Conservation (phyloP, 768 basidiomycete species). For the Tubosaeta sp. region DNA sequence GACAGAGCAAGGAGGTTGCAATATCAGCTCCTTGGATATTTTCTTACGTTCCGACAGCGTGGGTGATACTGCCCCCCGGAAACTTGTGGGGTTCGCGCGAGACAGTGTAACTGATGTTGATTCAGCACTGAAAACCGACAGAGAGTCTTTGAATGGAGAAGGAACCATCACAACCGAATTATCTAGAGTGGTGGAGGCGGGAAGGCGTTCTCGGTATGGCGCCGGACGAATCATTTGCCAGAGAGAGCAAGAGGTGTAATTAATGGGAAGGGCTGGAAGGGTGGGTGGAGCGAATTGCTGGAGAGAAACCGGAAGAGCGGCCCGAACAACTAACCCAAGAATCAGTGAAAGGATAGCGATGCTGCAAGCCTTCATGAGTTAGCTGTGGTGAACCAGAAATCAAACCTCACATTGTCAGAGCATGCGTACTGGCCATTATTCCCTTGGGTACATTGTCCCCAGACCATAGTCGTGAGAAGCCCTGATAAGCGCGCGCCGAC, state of each 20-base stretch:
- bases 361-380: conserved; percentile 34
- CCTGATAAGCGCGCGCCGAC: conserved; percentile 39
- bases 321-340: conserved; percentile 45
- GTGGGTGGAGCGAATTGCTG: conserved; percentile 19
- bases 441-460: conserved; percentile 34
- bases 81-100: conserved; percentile 23
- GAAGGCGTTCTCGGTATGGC: conserved; percentile 37
- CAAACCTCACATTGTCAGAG: conserved; percentile 60
- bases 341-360: conserved; percentile 67
- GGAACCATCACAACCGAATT: conserved; percentile 28
- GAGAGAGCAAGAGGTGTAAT: conserved; percentile 27
- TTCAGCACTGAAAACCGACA: conserved; percentile 49
- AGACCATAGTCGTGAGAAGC: conserved; percentile 43
- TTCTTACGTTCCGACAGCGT: conserved; percentile 26
- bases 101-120: conserved; percentile 31
- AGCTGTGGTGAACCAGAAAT: conserved; percentile 5
- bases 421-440: conserved; percentile 47
- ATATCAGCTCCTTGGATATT: conserved; percentile 34
- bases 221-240: conserved; percentile 42
- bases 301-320: conserved; percentile 20
- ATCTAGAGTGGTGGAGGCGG: conserved; percentile 26
- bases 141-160: conserved; percentile 46
- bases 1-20: conserved; percentile 31
- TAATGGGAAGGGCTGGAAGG: conserved; percentile 15
- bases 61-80: conserved; percentile 16